Evolutionary conservation across 1,139 yeast species (phyloP).

Genomic region (Martiniozyma asiatica): DNA sequence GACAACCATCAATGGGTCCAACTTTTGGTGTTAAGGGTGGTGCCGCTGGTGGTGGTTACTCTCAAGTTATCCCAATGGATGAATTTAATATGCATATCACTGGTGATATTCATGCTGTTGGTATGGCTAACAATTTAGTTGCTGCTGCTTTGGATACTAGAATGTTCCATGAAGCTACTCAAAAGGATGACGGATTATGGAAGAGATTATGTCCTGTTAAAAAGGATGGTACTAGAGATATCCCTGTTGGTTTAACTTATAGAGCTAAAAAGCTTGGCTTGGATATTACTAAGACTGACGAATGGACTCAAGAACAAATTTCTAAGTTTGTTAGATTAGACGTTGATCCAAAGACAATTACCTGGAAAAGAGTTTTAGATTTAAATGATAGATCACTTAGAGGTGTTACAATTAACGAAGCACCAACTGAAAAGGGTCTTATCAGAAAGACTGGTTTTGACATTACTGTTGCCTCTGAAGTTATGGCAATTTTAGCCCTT

Average conservation of each 20-base stretch:
- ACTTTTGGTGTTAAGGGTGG: conserved; percentile 99
- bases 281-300: conserved; percentile 68
- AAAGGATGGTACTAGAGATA: conserved; percentile 61
- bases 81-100: conserved; percentile 97
- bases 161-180: conserved; percentile 94
- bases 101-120: conserved; percentile 95
- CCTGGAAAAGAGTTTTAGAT: conserved; percentile 96
- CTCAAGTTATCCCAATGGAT: conserved; percentile 98
- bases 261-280: conserved; percentile 77
- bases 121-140: conserved; percentile 87
- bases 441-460: conserved; percentile 90
- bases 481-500: conserved; percentile 96
- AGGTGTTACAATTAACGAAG: conserved; percentile 86
- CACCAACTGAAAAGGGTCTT: conserved; percentile 88
- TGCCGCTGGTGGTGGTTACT: conserved; percentile 99
- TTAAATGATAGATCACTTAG: conserved; percentile 89
- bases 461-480: conserved; percentile 93
- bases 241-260: conserved; percentile 67
- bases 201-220: conserved; percentile 85
- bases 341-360: conserved; percentile 86
- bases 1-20: conserved; percentile 99
- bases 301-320: conserved; percentile 70
- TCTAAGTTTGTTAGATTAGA: conserved; percentile 72
- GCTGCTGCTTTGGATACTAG: conserved; percentile 98
- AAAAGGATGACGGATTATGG: conserved; percentile 77